A percentile compares a stretch with the other conserved stretches of the same genome.
phyloP scores from a whole-genome alignment of 768 basidiomycete genomes.

The Naganishia vaughanmartiniae region DNA sequence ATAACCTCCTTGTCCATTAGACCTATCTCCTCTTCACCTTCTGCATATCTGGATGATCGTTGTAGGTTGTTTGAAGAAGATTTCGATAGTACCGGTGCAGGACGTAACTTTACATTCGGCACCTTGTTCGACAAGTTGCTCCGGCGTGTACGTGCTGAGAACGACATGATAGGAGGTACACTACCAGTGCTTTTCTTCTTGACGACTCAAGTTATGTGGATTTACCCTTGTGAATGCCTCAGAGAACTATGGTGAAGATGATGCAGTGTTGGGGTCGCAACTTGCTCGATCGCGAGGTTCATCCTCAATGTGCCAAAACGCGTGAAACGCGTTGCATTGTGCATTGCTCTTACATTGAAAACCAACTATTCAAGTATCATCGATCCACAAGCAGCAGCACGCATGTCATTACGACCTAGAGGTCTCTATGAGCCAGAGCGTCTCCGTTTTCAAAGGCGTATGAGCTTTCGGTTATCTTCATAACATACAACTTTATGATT shows the following conservation, averaged over 20 bases:
- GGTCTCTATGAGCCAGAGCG: too few species aligned
- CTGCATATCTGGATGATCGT: constrained; percentile 13
- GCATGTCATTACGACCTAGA: too few species aligned
- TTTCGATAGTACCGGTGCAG: constrained; percentile 38
- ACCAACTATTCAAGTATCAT: too few species aligned
- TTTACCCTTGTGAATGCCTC: background rate
- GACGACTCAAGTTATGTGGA: background rate
- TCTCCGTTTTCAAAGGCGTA: too few species aligned
- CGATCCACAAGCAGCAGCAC: too few species aligned
- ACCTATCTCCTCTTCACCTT: constrained; percentile 30
- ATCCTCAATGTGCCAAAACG: too few species aligned
- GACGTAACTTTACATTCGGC: constrained; percentile 53
- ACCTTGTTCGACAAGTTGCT: constrained; percentile 52
- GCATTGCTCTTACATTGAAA: too few species aligned
- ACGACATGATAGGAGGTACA: background rate
- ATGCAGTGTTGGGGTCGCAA: too few species aligned
- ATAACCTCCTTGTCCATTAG: constrained; percentile 43
- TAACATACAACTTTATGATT: too few species aligned
- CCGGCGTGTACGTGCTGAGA: constrained; percentile 34
- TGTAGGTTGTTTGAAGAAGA: constrained; percentile 5
- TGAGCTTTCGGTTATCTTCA: too few species aligned
- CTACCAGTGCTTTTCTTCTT: background rate
- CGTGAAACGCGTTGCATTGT: too few species aligned
- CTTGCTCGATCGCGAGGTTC: too few species aligned
- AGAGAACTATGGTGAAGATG: background rate